Evolutionary conservation across 805 yeast genomes (phyloP).

Genomic region (Suhomyces faveliae): DNA sequence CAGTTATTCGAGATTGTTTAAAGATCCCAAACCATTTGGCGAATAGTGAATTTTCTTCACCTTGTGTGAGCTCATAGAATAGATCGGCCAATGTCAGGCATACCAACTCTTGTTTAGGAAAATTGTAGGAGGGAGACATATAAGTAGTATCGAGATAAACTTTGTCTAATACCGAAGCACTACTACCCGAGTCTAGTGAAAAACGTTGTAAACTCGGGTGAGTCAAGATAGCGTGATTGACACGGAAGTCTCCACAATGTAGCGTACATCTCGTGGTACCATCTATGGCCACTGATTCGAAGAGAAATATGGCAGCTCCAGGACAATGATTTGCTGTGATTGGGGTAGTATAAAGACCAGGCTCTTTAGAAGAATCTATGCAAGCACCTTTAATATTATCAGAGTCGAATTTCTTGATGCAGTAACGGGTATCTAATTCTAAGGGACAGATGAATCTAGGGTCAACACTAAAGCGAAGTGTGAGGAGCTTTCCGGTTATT

Average conservation of each 20-base stretch:
- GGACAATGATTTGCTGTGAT: conserved; percentile 96
- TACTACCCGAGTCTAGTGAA: conserved; percentile 7
- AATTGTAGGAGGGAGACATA: conserved; percentile 66
- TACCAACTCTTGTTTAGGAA: conserved; percentile 75
- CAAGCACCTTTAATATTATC: conserved; percentile 13
- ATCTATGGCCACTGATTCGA: conserved; percentile 44
- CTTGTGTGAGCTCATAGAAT: conserved; percentile 36
- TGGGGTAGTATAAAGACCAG: conserved; percentile 52
- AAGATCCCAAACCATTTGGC: conserved; percentile 33
- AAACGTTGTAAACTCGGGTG: conserved; percentile 31
- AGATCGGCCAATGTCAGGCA: conserved; percentile 58
- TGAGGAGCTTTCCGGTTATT: conserved; percentile 61
- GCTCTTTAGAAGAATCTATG: conserved; percentile 11
- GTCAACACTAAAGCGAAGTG: conserved; percentile 53
- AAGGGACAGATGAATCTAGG: conserved; percentile 43
- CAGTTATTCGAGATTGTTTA: conserved; percentile 41
- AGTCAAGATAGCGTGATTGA: conserved; percentile 50
- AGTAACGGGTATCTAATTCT: conserved; percentile 41
- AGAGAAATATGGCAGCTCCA: conserved; percentile 81
- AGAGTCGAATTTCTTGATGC: conserved; percentile 16
- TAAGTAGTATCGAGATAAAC: conserved; percentile 92
- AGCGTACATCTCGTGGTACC: conserved; percentile 38
- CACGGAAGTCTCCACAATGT: conserved; percentile 95
- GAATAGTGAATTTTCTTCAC: conserved; percentile 17
- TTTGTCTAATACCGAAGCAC: conserved; percentile 42